These are phyloP conservation scores for Eustoma russellianum DNA, from an alignment of 257 asterid genomes.

Conservation along the genomic window DNA sequence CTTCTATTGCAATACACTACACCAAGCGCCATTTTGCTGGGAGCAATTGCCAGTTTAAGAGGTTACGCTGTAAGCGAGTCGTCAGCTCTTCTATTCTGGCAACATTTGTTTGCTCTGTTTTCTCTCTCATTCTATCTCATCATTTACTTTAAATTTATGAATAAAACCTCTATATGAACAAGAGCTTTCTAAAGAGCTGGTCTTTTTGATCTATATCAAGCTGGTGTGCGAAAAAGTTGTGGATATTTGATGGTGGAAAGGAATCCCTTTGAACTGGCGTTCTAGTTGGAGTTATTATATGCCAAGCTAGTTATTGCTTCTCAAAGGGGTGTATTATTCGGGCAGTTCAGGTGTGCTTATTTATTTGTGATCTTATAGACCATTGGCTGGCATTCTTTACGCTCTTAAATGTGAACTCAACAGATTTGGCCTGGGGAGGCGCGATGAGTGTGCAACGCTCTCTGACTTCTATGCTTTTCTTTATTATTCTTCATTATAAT, in stretches of 20 bases:
- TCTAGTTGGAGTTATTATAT: too few species aligned
- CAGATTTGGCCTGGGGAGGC: too few species aligned
- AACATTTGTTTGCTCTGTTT: slow-evolving; percentile 28
- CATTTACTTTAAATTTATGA: slow-evolving; percentile 20
- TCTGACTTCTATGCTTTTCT: too few species aligned
- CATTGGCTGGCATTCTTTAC: slow-evolving; percentile 2
- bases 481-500: too few species aligned
- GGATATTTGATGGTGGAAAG: too few species aligned
- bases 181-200: too few species aligned
- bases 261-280: too few species aligned
- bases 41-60: slow-evolving; percentile 39
- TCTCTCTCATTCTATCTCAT: slow-evolving; percentile 28
- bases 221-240: too few species aligned
- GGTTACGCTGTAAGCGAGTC: slow-evolving; percentile 39
- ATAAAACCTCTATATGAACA: neutral
- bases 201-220: too few species aligned
- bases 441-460: too few species aligned
- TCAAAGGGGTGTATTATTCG: neutral
- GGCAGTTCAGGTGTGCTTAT: neutral
- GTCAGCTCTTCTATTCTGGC: slow-evolving; percentile 40
- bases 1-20: slow-evolving; percentile 32
- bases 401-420: neutral
- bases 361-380: too few species aligned
- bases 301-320: neutral
- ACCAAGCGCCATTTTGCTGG: slow-evolving; percentile 37